A percentile compares a stretch with the other conserved stretches of the same genome.
These are phyloP conservation scores for Blumeria hordei DNA, from an alignment of 2,329 filamentous ascomycete species.

Conservation along the genomic window DNA sequence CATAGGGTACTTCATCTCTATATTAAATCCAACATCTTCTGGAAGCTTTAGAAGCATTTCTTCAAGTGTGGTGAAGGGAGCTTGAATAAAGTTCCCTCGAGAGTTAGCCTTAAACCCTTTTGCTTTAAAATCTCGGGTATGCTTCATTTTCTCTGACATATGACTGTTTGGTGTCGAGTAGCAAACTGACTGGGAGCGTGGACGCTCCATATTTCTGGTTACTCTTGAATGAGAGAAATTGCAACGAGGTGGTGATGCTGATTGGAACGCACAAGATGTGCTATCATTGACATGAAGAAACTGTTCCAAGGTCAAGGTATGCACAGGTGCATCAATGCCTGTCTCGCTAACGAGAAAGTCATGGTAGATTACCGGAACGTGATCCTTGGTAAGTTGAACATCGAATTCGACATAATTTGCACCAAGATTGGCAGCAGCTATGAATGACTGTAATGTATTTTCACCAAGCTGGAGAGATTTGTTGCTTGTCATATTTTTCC, in stretches of 20 bases:
- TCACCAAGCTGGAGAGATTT: constrained; percentile 84
- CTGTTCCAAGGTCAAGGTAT: constrained; percentile 83
- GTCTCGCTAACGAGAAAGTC: constrained; percentile 97
- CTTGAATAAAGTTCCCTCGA: constrained; percentile 83
- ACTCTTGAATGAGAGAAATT: constrained; percentile 7
- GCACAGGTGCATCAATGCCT: constrained; percentile 86
- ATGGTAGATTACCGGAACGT: constrained; percentile 94
- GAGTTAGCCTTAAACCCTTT: constrained; percentile 94
- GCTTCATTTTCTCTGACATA: constrained; percentile 70
- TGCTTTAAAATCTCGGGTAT: constrained; percentile 81
- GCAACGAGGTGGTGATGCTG: constrained; percentile 20
- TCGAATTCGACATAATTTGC: constrained; percentile 58
- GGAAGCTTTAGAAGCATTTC: constrained; percentile 76
- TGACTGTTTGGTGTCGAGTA: constrained; percentile 9
- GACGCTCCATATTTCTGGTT: constrained; percentile 12
- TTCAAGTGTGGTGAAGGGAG: constrained; percentile 82
- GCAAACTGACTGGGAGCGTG: constrained; percentile 16
- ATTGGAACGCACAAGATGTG: constrained; percentile 21
- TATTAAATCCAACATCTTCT: constrained; percentile 76
- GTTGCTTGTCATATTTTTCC: constrained; percentile 69
- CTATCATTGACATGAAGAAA: constrained; percentile 56
- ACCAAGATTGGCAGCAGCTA: constrained; percentile 80
- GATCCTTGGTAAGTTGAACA: constrained; percentile 95
- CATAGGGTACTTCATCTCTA: constrained; percentile 99
- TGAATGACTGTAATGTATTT: constrained; percentile 89